phyloP scores from a whole-genome alignment of 2,329 filamentous ascomycete species.

The Ophiostoma tasmaniense region DNA sequence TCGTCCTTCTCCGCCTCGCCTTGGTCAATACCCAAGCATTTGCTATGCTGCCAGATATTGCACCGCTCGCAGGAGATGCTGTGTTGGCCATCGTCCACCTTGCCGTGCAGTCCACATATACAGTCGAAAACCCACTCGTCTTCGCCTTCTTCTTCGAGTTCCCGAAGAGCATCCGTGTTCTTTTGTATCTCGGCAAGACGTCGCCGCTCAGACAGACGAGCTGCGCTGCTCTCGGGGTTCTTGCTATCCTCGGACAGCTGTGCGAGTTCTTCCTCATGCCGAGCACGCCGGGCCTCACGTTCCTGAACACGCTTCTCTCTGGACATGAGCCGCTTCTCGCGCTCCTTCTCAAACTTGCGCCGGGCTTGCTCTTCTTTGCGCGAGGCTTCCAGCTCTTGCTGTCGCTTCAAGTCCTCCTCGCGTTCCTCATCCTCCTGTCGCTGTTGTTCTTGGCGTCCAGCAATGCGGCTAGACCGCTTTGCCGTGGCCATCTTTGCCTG shows the following conservation, averaged over 20 bases:
- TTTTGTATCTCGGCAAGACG: constrained; percentile 76
- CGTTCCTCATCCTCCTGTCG: constrained; percentile 61
- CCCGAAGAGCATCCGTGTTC: constrained; percentile 65
- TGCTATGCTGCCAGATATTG: constrained; percentile 95
- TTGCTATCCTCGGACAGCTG: constrained; percentile 69
- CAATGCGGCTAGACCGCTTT: constrained; percentile 86
- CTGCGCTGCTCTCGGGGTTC: constrained; percentile 44
- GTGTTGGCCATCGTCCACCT: constrained; percentile 89
- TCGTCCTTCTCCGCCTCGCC: constrained; percentile 73
- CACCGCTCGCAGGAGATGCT: constrained; percentile 91
- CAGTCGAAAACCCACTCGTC: constrained; percentile 95
- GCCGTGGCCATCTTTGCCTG: constrained; percentile 84
- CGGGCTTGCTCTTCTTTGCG: constrained; percentile 58
- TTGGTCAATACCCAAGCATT: constrained; percentile 74
- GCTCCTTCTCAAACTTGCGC: constrained; percentile 56
- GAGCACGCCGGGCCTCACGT: constrained; percentile 71
- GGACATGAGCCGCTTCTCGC: constrained; percentile 71
- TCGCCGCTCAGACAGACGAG: constrained; percentile 66
- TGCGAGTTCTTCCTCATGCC: constrained; percentile 75
- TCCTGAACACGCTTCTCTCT: constrained; percentile 80
- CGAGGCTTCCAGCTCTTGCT: constrained; percentile 55
- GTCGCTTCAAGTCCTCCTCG: constrained; percentile 60
- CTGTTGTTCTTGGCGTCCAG: constrained; percentile 70
- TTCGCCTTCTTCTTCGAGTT: constrained; percentile 51
- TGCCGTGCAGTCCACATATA: constrained; percentile 79